Evolutionary conservation across 23 red algal species (phyloP), one percentile per base, ranked within the genome.

Genomic region (Chondrus crispus): DNA sequence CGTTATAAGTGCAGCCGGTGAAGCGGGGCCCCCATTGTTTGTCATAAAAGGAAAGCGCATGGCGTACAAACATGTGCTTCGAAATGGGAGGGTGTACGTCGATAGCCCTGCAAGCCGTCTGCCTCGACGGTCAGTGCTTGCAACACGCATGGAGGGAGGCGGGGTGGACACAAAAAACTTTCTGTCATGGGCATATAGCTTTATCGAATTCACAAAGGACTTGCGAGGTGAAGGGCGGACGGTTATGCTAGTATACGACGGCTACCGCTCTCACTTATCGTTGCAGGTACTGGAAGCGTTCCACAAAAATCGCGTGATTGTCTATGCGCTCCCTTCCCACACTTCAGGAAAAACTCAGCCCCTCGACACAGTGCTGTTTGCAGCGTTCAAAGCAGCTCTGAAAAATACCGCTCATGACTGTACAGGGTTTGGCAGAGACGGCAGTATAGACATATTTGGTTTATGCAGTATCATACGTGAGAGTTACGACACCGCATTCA

Each of bases 261-360:
- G 68, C 2, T 91, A 91, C 14, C 10, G 33, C 18, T 46, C 74
- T 37, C 88, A 91, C 33, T 35, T 91, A 14, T 63, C 70, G 12
- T 16, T 91, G 16, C 20, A 50, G 26, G 74, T 80, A 20, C 32
- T 82, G 13, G 54, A 70, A 32, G 12, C 81, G 68, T 79, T 91
- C 7, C 13, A 40, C 71, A 52, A 80, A 5, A 63, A 80, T 28
- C 16, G 44, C 58, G 46, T 91, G 13, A 52, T 66, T 43, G 88
- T 91, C 0, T 81, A 91, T 39, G 37, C 28, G 0, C 48, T 91
- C n/a, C 88, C 88, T 1, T 63, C 88, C 1, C 74, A 91, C 58
- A 91, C 53, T 1, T 82, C 88, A 8, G 73, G 75, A 16, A 68
- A 80, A 41, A 91, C 74, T 2, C 88, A 82, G 53, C 88, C 88